Evolutionary conservation across 176 grass and related monocot species (phyloP).

Genomic region (Panicum miliaceum): DNA sequence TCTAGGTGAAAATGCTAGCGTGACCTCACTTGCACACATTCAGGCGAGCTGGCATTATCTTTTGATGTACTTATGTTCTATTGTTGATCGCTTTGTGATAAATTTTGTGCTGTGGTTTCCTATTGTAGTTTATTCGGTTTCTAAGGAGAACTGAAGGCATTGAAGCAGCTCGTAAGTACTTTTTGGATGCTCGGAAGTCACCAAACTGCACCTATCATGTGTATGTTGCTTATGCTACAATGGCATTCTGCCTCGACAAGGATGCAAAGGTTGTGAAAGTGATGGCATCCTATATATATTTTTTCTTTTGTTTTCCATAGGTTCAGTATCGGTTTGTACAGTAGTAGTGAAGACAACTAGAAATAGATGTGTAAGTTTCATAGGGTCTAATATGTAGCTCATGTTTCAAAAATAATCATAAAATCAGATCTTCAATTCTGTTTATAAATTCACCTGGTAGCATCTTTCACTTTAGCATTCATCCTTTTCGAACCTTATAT

Average conservation of each 20-base stretch:
- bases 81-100: conserved; percentile 11
- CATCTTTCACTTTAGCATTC: conserved; percentile 24
- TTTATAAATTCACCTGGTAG: conserved; percentile 8
- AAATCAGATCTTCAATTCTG: not conserved
- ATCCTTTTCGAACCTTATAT: conserved; percentile 5
- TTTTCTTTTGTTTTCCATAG: not conserved
- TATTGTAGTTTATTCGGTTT: conserved; percentile 81
- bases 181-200: conserved; percentile 83
- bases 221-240: conserved; percentile 91
- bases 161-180: conserved; percentile 91
- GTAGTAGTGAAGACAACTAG: conserved; percentile 4
- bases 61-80: conserved; percentile 27
- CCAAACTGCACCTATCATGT: conserved; percentile 89
- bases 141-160: conserved; percentile 95
- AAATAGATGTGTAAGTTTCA: conserved; percentile 5
- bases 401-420: not conserved
- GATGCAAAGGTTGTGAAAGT: conserved; percentile 78
- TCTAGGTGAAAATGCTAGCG: conserved; percentile 58
- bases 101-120: conserved; percentile 40
- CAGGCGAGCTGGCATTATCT: conserved; percentile 60
- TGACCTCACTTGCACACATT: conserved; percentile 77
- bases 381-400: conserved; percentile 15
- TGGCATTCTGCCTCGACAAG: conserved; percentile 95
- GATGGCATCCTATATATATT: conserved; percentile 19
- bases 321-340: not conserved